Evolutionary conservation across 441 rosid species (phyloP).

Genomic region (Gossypium armourianum): DNA sequence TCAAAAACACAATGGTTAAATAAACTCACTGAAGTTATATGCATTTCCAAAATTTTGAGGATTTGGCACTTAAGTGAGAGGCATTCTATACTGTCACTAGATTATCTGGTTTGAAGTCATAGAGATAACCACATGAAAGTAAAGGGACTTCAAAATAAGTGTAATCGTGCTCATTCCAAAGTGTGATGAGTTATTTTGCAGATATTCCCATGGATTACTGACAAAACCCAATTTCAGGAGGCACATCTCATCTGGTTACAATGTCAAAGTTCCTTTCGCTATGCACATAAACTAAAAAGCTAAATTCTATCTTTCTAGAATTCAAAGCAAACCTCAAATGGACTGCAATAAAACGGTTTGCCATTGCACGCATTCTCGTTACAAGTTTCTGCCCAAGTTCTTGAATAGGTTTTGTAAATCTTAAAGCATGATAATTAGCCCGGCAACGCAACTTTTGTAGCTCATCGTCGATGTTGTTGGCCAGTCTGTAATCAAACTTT

Average conservation of each 20-base stretch:
- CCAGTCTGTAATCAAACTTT: constrained; percentile 92
- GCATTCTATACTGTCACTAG: neutral
- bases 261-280: neutral
- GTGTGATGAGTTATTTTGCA: neutral
- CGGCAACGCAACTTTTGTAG: constrained; percentile 91
- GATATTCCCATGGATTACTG: neutral
- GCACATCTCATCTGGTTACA: neutral
- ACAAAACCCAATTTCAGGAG: neutral
- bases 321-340: constrained; percentile 58
- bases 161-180: neutral
- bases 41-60: neutral
- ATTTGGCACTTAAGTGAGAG: neutral
- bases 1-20: neutral
- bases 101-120: neutral
- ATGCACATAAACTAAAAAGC: neutral
- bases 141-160: constrained; percentile 7
- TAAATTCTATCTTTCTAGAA: constrained; percentile 1
- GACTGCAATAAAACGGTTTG: constrained; percentile 68
- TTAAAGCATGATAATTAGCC: constrained; percentile 78
- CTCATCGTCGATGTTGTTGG: constrained; percentile 69
- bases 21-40: neutral
- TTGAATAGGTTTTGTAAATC: constrained; percentile 72
- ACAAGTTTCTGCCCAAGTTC: constrained; percentile 67
- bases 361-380: constrained; percentile 59
- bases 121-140: neutral